A percentile compares a stretch with the other conserved stretches of the same genome.
Evolutionary conservation across 2,329 filamentous ascomycete genomes (phyloP).

Genomic region (Xylariaceae sp.): DNA sequence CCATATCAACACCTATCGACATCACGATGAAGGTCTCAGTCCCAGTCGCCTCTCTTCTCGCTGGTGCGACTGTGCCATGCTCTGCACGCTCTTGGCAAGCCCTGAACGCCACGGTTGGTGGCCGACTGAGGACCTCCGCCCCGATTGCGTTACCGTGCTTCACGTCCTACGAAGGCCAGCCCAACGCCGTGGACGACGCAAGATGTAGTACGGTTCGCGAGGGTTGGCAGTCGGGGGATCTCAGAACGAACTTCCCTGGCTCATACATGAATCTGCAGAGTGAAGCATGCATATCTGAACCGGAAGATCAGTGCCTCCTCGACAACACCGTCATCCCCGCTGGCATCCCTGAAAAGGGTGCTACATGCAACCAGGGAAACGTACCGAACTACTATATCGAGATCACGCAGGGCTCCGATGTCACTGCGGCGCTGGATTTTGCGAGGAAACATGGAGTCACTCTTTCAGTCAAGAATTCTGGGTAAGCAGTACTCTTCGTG

Average conservation of each 20-base stretch:
- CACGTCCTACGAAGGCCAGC: conserved; percentile 22
- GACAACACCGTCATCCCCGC: conserved; percentile 25
- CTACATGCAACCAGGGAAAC: conserved; percentile 26
- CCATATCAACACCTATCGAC: background rate
- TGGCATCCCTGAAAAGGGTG: conserved; percentile 18
- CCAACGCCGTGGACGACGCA: conserved; percentile 17
- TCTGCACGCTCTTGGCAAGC: conserved; percentile 10
- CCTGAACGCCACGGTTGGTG: conserved; percentile 23
- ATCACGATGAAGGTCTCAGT: conserved; percentile 8
- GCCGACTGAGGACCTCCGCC: conserved; percentile 17
- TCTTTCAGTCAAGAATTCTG: conserved; percentile 25
- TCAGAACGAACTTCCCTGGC: conserved; percentile 25
- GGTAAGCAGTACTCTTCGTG: conserved; percentile 8
- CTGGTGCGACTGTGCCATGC: conserved; percentile 2
- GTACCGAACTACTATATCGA: conserved; percentile 25
- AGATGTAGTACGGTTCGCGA: conserved; percentile 23
- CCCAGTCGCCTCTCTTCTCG: conserved; percentile 5
- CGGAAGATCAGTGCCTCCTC: conserved; percentile 28
- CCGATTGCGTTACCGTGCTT: conserved; percentile 32
- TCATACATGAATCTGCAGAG: conserved; percentile 29
- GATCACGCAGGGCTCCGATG: conserved; percentile 20
- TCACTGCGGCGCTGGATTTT: conserved; percentile 22
- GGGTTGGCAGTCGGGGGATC: conserved; percentile 22
- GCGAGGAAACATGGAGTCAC: conserved; percentile 25
- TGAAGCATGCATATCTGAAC: conserved; percentile 27